phyloP scores from a whole-genome alignment of 1,284 basidiomycete genomes.

The Phlebopus sp. region DNA sequence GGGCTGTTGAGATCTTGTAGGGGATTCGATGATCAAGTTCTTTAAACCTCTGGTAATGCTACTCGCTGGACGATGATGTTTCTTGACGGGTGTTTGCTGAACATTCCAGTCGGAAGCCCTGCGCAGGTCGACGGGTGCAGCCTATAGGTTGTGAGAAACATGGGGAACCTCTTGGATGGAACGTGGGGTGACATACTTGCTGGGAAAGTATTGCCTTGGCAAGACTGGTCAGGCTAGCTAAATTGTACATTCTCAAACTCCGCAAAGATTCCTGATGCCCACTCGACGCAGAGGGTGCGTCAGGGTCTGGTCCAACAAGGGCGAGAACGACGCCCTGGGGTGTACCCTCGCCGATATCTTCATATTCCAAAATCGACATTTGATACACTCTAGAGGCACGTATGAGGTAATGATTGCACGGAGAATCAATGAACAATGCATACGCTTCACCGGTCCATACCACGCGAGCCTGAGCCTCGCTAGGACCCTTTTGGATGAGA shows the following conservation, averaged over 20 bases:
- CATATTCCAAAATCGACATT: conserved; percentile 69
- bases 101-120: conserved; percentile 49
- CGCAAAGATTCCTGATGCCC: conserved; percentile 52
- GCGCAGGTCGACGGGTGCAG: conserved; percentile 56
- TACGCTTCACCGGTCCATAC: conserved; percentile 79
- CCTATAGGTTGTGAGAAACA: conserved; percentile 36
- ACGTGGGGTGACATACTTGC: conserved; percentile 43
- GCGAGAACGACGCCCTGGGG: conserved; percentile 73
- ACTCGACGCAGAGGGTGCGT: conserved; percentile 40
- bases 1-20: conserved; percentile 27
- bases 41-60: conserved; percentile 60
- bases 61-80: conserved; percentile 52
- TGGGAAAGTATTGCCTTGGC: conserved; percentile 69
- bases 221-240: conserved; percentile 67
- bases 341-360: conserved; percentile 54
- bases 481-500: conserved; percentile 55
- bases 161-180: conserved; percentile 8
- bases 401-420: neutral
- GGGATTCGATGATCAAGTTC: conserved; percentile 52
- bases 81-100: conserved; percentile 50
- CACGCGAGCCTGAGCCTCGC: conserved; percentile 60
- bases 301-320: conserved; percentile 60
- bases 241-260: conserved; percentile 74
- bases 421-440: conserved; percentile 17
- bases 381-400: conserved; percentile 58